Percentiles rank a stretch among this genome's conserved stretches.
phyloP scores from a whole-genome alignment of 345 rosid species.

The Physaria fendleri region DNA sequence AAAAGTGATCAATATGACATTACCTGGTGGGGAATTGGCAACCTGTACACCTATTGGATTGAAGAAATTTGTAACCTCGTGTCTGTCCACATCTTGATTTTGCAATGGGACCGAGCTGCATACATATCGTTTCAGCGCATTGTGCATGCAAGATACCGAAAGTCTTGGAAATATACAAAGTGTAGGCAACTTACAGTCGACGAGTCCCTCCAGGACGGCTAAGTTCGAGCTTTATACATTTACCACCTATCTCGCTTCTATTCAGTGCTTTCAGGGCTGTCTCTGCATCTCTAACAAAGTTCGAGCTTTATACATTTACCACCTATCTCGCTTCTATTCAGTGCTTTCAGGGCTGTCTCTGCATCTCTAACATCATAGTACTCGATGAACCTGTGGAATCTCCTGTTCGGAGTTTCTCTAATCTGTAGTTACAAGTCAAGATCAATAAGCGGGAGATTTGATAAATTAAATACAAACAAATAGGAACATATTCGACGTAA shows the following conservation, averaged over 20 bases:
- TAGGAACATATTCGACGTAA: background rate
- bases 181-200: slow-evolving; percentile 47
- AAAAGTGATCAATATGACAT: background rate
- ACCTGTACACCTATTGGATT: slow-evolving; percentile 68
- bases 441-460: background rate
- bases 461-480: background rate
- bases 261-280: slow-evolving; percentile 80
- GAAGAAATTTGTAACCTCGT: slow-evolving; percentile 57
- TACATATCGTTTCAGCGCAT: slow-evolving; percentile 1
- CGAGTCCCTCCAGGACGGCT: slow-evolving; percentile 98
- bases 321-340: slow-evolving; percentile 90
- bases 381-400: slow-evolving; percentile 90
- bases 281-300: slow-evolving; percentile 92
- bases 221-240: slow-evolving; percentile 95
- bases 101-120: slow-evolving; percentile 64
- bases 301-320: slow-evolving; percentile 97
- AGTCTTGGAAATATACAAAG: background rate
- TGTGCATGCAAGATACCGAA: background rate
- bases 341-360: slow-evolving; percentile 75
- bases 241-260: slow-evolving; percentile 92
- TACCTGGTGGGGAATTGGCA: slow-evolving; percentile 87
- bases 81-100: slow-evolving; percentile 77
- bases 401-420: slow-evolving; percentile 89
- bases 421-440: slow-evolving; percentile 46
- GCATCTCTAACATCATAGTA: slow-evolving; percentile 93